phyloP scores from a whole-genome alignment of 2,329 filamentous ascomycete species.

The Fusarium torreyae region DNA sequence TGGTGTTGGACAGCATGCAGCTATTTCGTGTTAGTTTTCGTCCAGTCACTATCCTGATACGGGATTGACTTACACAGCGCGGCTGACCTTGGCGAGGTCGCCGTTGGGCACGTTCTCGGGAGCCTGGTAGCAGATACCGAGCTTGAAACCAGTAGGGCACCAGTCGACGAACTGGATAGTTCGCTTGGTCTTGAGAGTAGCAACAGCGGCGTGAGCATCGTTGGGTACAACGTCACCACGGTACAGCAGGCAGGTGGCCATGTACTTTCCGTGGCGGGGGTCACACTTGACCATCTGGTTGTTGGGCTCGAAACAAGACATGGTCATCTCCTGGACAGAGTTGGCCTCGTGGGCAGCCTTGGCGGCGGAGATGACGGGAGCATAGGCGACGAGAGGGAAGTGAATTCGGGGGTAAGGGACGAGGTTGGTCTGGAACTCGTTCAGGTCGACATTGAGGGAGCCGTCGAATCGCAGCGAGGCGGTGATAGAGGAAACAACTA shows the following conservation, averaged over 20 bases:
- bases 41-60: neutral
- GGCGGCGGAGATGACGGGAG: constrained; percentile 92
- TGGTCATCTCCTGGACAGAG: constrained; percentile 98
- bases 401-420: constrained; percentile 99
- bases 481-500: constrained; percentile 98
- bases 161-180: constrained; percentile 99
- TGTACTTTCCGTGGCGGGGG: constrained; percentile 99
- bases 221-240: constrained; percentile 98
- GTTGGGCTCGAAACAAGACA: constrained; percentile 99
- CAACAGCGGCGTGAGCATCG: constrained; percentile 92
- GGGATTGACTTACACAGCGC: constrained; percentile 85
- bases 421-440: constrained; percentile 99
- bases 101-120: constrained; percentile 96
- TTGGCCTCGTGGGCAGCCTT: constrained; percentile 99
- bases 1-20: constrained; percentile 99
- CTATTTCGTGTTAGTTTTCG: constrained; percentile 58
- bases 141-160: constrained; percentile 99
- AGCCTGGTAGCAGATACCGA: constrained; percentile 99
- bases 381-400: constrained; percentile 97
- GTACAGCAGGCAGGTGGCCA: constrained; percentile 98
- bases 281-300: constrained; percentile 99
- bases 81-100: constrained; percentile 97
- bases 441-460: constrained; percentile 98
- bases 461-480: constrained; percentile 98
- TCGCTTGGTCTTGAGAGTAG: constrained; percentile 98